Base-by-base conservation (phyloP, 805 yeast species). In the Ogataea siamensis region DNA sequence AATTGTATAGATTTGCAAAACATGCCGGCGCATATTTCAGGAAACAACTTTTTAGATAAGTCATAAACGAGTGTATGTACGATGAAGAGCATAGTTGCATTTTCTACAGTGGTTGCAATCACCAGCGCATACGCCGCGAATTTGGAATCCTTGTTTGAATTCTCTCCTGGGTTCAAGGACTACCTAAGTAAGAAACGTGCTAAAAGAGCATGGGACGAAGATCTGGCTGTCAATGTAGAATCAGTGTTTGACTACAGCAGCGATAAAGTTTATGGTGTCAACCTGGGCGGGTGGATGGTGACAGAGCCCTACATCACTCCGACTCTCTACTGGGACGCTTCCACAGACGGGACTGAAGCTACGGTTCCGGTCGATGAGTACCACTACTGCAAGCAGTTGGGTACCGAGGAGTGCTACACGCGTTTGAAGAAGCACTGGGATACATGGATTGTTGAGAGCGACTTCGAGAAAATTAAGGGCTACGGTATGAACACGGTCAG, bases 301-400 rank as follows among this genome's bases (percentile, higher is more conserved):
- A 62, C 81, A 7, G 87, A 82, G 54, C 87, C 88, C 1, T 82
- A 72, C 46, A 80, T 82, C 43, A 79, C 82, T 0, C 87, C 88
- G 0, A 71, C 82, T 1, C 55, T 82, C 26, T 81, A 75, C 49
- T 26, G 40, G 37, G 64, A 70, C 15, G 62, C 60, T 2, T 42
- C 57, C 5, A 23, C 38, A 7, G 41, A 42, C 25, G 49, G 47
- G 6, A 29, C 47, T 6, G 67, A 71, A 17, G 63, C 63, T 5
- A 66, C 57, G 15, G 67, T 73, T 4, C 83, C 83, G 0, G 67
- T 73, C 6, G 87, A 81, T 54, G 88, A 81, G 55, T 80, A 74
- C 47, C 72, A 72, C 26, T 72, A 66, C 42, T 73, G 80, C 34
- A 45, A 70, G 47, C 28, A 34, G 0, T 62, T 80, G 28, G 87